Base-by-base conservation (phyloP, 2,329 filamentous ascomycete genomes). In the Capronia americana region DNA sequence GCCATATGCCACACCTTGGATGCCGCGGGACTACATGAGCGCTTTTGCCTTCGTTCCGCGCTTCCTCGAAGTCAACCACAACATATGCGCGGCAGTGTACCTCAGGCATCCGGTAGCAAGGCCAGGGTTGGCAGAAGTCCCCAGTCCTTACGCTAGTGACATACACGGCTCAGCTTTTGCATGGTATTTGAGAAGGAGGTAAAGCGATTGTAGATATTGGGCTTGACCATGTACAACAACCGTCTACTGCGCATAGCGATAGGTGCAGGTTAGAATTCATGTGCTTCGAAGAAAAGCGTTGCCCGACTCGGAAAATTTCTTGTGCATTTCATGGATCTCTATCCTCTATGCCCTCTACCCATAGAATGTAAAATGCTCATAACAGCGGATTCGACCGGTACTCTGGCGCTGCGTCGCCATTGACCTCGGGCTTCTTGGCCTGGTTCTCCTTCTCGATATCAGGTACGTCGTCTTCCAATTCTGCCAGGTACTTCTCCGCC, bases 41-140 rank as follows among this genome's bases (percentile, higher is more conserved):
- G 89, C 93, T 0, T 99, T 99, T 79, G 93, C 93, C 26, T 97
- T 97, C 79, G 93, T 99, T 72, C 95, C 95, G 11, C 85, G 91
- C 61, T 99, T 98, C 79, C 87, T 99, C 67, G 96, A 99, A 81
- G 95, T 99, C 73, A 97, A 98, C 83, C 95, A 96, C 79, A 96
- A 93, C 75, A 91, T 98, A 74, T 99, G 95, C 80, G 90, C 93
- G 0, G 95, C 95, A 11, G 93, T 99, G 48, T 99, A 99, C 78
- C 82, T 99, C 69, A 87, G 95, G 65, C 94, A 99, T 82, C 95
- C 95, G 0, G 94, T 98, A 51, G 95, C 92, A 28, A 86, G 93
- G 67, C 90, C 90, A 2, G 93, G 93, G 11, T 75, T 87, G 71
- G 89, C 91, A 3, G 95, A 94, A 79, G 90, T 94, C 67, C 94